Evolutionary conservation across 2,329 filamentous ascomycete species (phyloP), one percentile per base, ranked within the genome.

Genomic region (Phyllosticta ampelicida): DNA sequence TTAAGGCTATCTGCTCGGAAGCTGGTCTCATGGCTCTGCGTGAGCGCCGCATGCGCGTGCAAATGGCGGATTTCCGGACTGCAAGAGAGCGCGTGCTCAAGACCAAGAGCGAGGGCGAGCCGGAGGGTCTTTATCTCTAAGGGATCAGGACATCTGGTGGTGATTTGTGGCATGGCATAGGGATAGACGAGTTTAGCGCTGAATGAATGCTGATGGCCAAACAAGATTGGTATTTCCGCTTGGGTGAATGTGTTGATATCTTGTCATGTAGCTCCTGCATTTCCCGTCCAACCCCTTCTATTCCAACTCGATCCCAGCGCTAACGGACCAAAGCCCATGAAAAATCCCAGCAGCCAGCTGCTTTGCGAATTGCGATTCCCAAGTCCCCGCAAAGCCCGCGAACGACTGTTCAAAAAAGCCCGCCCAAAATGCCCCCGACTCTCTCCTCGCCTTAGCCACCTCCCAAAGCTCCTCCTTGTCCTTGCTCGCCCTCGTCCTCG

Each of bases 1-100:
- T 99, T 80, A 95, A 97, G 76, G 94, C 94, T 53, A 99, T 99
- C 68, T 99, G 94, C 77, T 96, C 91, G 28, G 94, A 99, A 73
- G 92, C 94, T 50, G 94, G 94, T 74, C 78, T 99, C 70, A 85
- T 97, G 83, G 94, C 94, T 19, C 79, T 99, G 62, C 84, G 94
- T 65, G 94, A 99, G 78, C 83, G 94, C 63, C 86, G 94, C 70
- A 99, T 99, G 94, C 85, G 92, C 58, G 94, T 99, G 60, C 92
- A 97, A 75, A 99, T 99, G 94, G 89, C 91, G 8, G 94, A 99
- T 75, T 99, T 99, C 80, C 81, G 94, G 58, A 81, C 90, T 59
- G 94, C 94, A 21, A 83, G 92, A 66, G 94, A 99, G 77, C 86
- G 90, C 64, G 95, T 99, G 62, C 80, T 99, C 73, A 95, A 95